phyloP scores from a whole-genome alignment of 75 land plant genomes.

The Picea sitchensis region DNA sequence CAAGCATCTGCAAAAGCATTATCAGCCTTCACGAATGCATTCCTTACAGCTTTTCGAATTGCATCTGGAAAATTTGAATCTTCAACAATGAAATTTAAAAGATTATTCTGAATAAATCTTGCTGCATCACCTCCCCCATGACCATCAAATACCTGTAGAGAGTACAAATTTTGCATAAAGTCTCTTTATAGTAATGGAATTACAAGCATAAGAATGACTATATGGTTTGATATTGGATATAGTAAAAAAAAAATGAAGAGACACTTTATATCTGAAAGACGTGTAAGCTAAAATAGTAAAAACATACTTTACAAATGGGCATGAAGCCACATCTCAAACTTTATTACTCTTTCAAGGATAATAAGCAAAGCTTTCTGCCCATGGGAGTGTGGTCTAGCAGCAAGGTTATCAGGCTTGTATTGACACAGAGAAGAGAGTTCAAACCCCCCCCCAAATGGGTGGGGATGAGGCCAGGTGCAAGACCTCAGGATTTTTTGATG shows the following conservation, averaged over 20 bases:
- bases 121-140: conserved; percentile 85
- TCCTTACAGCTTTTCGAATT: conserved; percentile 50
- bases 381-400: no score
- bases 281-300: not conserved
- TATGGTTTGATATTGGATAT: not conserved
- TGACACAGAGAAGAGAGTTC: no score
- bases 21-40: conserved; percentile 64
- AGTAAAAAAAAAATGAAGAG: not conserved
- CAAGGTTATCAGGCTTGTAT: no score
- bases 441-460: no score
- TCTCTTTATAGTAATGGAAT: no score
- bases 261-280: not conserved
- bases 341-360: not conserved
- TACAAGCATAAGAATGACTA: not conserved
- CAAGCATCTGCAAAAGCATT: conserved; percentile 69
- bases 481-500: no score
- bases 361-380: no score
- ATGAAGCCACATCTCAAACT: not conserved
- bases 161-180: not conserved
- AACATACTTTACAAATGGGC: not conserved
- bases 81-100: conserved; percentile 53
- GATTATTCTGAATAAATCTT: conserved; percentile 49
- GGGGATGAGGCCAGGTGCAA: no score
- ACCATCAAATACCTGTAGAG: conserved; percentile 79
- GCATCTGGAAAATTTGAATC: conserved; percentile 57